Conservation (phyloP, 495 filamentous ascomycete species). For the Trichocladium antarcticum region DNA sequence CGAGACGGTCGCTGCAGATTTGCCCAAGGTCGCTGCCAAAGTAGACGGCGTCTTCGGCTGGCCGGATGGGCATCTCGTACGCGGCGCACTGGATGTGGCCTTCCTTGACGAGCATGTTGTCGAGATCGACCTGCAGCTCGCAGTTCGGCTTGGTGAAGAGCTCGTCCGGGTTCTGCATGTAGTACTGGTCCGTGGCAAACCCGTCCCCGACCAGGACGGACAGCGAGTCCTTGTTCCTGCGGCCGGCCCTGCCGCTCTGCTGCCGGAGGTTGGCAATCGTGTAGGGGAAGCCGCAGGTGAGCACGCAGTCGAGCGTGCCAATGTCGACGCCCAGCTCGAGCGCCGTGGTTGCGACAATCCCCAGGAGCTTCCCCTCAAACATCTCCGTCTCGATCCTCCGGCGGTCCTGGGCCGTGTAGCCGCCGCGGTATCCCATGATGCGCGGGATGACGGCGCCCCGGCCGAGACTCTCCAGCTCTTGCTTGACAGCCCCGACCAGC, state of each 20-base stretch:
- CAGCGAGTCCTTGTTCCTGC: slow-evolving; percentile 87
- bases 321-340: slow-evolving; percentile 94
- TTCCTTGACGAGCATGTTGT: slow-evolving; percentile 82
- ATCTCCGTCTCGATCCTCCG: slow-evolving; percentile 87
- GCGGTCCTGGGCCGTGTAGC: slow-evolving; percentile 90
- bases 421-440: slow-evolving; percentile 93
- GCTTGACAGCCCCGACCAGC: slow-evolving; percentile 67
- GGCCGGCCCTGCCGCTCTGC: slow-evolving; percentile 86
- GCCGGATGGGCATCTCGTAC: slow-evolving; percentile 82
- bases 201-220: slow-evolving; percentile 86
- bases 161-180: slow-evolving; percentile 93
- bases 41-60: slow-evolving; percentile 62
- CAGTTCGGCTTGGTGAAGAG: slow-evolving; percentile 91
- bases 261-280: slow-evolving; percentile 89
- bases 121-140: slow-evolving; percentile 78
- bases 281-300: slow-evolving; percentile 91
- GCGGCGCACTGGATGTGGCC: slow-evolving; percentile 95
- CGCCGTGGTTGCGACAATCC: slow-evolving; percentile 88
- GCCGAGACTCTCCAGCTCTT: slow-evolving; percentile 61
- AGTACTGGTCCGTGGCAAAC: slow-evolving; percentile 88
- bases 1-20: slow-evolving; percentile 63
- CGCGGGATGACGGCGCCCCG: slow-evolving; percentile 60
- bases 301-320: slow-evolving; percentile 84
- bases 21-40: slow-evolving; percentile 65
- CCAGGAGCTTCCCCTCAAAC: slow-evolving; percentile 90